phyloP scores from a whole-genome alignment of 441 rosid genomes.

The Erysimum cheiri region DNA sequence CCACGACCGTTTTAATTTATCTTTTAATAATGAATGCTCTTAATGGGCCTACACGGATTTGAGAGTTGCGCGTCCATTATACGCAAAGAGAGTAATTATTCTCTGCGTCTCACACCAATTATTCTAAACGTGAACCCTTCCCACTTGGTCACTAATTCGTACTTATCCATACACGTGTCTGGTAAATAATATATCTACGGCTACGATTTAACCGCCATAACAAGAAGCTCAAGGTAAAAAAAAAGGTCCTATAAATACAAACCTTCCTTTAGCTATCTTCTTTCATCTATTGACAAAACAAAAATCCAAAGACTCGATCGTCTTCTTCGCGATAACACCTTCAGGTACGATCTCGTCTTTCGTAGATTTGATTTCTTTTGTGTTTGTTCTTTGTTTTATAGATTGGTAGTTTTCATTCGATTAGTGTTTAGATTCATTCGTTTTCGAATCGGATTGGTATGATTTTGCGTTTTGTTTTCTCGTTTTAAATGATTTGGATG shows the following conservation, averaged over 20 bases:
- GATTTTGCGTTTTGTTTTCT: background rate
- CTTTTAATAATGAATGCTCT: background rate
- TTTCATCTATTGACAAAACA: slow-evolving; percentile 13
- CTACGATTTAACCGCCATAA: slow-evolving; percentile 32
- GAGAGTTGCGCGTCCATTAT: slow-evolving; percentile 33
- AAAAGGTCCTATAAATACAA: slow-evolving; percentile 23
- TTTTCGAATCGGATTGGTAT: background rate
- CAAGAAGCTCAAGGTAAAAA: background rate
- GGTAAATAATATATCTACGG: slow-evolving; percentile 20
- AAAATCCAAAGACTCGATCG: background rate
- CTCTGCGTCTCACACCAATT: slow-evolving; percentile 1
- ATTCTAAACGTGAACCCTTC: slow-evolving; percentile 17
- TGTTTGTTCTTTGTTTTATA: background rate
- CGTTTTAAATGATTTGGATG: background rate
- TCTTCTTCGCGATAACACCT: background rate
- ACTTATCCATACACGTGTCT: slow-evolving; percentile 36
- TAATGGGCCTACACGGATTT: slow-evolving; percentile 14
- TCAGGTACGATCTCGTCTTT: slow-evolving; percentile 24
- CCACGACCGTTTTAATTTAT: too few relatives aligned
- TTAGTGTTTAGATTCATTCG: background rate
- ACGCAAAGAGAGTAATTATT: slow-evolving; percentile 31
- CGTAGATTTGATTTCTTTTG: background rate
- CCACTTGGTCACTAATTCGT: slow-evolving; percentile 11
- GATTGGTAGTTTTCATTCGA: background rate
- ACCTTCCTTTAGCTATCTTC: background rate